Evolutionary conservation across 2,329 filamentous ascomycete genomes (phyloP).

Genomic region (Scytalidium lignicola): DNA sequence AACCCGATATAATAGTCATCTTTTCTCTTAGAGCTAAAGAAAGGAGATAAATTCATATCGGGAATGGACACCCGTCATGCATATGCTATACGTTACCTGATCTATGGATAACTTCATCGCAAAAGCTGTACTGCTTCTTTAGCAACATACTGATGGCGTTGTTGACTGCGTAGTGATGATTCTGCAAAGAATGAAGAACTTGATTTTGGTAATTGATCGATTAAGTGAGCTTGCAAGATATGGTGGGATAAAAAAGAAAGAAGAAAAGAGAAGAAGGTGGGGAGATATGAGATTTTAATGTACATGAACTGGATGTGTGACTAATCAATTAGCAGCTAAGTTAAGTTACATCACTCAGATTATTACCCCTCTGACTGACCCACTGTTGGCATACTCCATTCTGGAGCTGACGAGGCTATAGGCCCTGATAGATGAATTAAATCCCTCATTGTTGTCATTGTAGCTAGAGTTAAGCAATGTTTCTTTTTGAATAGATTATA

Average conservation of each 20-base stretch:
- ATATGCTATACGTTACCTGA: constrained; percentile 37
- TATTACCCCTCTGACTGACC: too few species aligned
- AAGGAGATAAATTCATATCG: constrained; percentile 5
- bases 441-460: too few species aligned
- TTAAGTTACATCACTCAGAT: too few species aligned
- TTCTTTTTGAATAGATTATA: too few species aligned
- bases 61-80: constrained; percentile 35
- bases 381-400: too few species aligned
- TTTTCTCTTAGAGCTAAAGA: constrained; percentile 9
- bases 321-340: too few species aligned
- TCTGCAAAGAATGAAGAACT: background rate
- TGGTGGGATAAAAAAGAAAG: background rate
- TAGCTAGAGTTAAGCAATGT: too few species aligned
- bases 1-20: constrained; percentile 28
- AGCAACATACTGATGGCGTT: background rate
- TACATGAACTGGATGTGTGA: background rate
- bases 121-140: constrained; percentile 1
- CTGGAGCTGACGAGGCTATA: too few species aligned
- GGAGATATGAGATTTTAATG: background rate
- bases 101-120: constrained; percentile 31
- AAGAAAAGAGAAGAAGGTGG: background rate
- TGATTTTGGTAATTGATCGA: background rate
- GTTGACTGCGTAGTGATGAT: background rate
- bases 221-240: background rate
- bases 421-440: too few species aligned